Conservation (phyloP, 768 basidiomycete species). For the Suillus fuscotomentosus region DNA sequence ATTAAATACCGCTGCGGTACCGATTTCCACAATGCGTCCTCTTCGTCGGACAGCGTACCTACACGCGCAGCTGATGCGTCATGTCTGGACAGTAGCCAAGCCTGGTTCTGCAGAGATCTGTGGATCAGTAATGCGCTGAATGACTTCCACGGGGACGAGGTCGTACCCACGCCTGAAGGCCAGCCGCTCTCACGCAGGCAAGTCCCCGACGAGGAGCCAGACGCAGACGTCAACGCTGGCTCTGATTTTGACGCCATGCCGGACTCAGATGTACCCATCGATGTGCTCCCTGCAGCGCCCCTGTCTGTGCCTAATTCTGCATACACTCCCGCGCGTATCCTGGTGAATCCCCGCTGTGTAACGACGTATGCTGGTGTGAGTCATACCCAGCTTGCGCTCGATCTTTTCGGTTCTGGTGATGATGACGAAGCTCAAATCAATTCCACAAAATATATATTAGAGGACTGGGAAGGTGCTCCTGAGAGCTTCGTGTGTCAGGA, state of each 20-base stretch:
- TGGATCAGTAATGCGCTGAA: constrained; percentile 90
- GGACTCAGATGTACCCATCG: constrained; percentile 43
- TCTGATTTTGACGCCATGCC: constrained; percentile 90
- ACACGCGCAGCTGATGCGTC: constrained; percentile 74
- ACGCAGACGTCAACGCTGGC: constrained; percentile 79
- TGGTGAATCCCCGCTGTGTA: constrained; percentile 95
- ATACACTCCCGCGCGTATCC: constrained; percentile 84
- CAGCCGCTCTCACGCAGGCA: constrained; percentile 31
- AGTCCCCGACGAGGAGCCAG: constrained; percentile 33
- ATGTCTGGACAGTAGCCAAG: constrained; percentile 94
- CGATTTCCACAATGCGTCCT: constrained; percentile 79
- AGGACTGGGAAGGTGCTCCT: constrained; percentile 96
- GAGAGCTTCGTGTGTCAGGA: constrained; percentile 99
- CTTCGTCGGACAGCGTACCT: constrained; percentile 48
- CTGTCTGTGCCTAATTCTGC: constrained; percentile 83
- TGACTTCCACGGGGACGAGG: constrained; percentile 58
- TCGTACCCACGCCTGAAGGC: constrained; percentile 18
- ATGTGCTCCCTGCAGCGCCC: constrained; percentile 30
- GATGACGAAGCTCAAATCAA: constrained; percentile 54
- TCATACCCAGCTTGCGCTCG: constrained; percentile 93
- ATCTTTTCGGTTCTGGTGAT: constrained; percentile 82
- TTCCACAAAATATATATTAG: constrained; percentile 71
- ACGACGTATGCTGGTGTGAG: constrained; percentile 98
- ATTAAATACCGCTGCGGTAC: constrained; percentile 80
- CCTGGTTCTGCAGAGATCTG: constrained; percentile 97